These are phyloP conservation scores for Sarocladium oryzae DNA, from an alignment of 2,329 filamentous ascomycete genomes.

Conservation along the genomic window DNA sequence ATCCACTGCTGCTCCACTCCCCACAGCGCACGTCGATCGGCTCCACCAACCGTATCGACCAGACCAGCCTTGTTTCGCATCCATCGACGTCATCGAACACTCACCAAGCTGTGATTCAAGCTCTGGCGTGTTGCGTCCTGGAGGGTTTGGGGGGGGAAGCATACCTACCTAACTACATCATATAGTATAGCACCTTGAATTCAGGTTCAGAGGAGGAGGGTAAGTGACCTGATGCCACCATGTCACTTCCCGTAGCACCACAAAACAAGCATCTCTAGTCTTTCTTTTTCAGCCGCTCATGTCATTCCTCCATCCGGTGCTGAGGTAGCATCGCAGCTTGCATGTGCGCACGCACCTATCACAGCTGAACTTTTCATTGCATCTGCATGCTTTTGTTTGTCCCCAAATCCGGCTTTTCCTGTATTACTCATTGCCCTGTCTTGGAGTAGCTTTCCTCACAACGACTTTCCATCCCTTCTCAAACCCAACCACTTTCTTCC, in stretches of 20 bases:
- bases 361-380: neutral
- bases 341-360: no score
- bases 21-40: slow-evolving; percentile 7
- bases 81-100: slow-evolving; percentile 8
- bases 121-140: no score
- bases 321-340: no score
- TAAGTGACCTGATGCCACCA: no score
- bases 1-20: no score
- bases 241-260: neutral
- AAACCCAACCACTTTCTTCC: neutral
- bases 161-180: no score
- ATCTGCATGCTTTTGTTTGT: neutral
- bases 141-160: no score
- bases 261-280: slow-evolving; percentile 3
- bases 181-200: no score
- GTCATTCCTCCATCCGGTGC: neutral
- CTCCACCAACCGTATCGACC: slow-evolving; percentile 1
- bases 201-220: no score
- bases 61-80: slow-evolving; percentile 7
- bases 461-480: no score
- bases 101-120: no score
- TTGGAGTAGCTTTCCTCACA: neutral
- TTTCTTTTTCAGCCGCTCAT: slow-evolving; percentile 1
- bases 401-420: slow-evolving; percentile 7
- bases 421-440: neutral